phyloP scores from a whole-genome alignment of 768 basidiomycete species.

The Tricholoma sp. region DNA sequence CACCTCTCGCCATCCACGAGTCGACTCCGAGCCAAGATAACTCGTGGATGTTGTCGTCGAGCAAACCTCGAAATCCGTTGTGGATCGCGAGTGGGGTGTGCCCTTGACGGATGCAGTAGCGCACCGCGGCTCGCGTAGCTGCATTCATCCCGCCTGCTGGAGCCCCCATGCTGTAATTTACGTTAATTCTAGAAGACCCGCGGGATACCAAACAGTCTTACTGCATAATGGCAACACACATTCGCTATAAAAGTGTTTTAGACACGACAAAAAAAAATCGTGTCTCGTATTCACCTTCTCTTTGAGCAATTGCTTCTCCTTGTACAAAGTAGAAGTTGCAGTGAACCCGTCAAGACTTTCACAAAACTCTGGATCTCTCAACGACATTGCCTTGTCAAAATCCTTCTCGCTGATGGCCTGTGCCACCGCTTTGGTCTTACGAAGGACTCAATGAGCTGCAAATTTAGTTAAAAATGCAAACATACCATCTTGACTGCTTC shows the following conservation, averaged over 20 bases:
- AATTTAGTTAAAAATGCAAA: conserved; percentile 2
- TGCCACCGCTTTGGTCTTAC: conserved; percentile 81
- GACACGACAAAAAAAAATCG: not conserved
- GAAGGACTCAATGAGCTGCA: not conserved
- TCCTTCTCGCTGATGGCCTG: conserved; percentile 77
- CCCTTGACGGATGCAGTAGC: conserved; percentile 89
- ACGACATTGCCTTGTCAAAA: conserved; percentile 81
- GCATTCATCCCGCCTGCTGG: conserved; percentile 99
- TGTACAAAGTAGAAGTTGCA: conserved; percentile 60
- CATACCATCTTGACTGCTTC: conserved; percentile 87
- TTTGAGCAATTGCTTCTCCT: conserved; percentile 46
- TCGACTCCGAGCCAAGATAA: conserved; percentile 97
- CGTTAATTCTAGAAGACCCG: not conserved
- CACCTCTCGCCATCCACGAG: conserved; percentile 92
- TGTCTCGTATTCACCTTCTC: conserved; percentile 32
- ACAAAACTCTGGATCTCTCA: conserved; percentile 87
- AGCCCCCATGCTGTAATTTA: conserved; percentile 71
- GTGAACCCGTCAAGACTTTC: conserved; percentile 87
- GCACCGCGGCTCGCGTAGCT: conserved; percentile 89
- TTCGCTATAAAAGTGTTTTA: conserved; percentile 41
- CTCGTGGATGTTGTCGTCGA: conserved; percentile 83
- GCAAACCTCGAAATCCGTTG: conserved; percentile 93
- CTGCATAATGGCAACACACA: conserved; percentile 84
- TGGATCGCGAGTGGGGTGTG: conserved; percentile 90
- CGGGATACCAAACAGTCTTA: conserved; percentile 32